Base-by-base conservation (phyloP, 345 rosid species). In the Citrus sp. region DNA sequence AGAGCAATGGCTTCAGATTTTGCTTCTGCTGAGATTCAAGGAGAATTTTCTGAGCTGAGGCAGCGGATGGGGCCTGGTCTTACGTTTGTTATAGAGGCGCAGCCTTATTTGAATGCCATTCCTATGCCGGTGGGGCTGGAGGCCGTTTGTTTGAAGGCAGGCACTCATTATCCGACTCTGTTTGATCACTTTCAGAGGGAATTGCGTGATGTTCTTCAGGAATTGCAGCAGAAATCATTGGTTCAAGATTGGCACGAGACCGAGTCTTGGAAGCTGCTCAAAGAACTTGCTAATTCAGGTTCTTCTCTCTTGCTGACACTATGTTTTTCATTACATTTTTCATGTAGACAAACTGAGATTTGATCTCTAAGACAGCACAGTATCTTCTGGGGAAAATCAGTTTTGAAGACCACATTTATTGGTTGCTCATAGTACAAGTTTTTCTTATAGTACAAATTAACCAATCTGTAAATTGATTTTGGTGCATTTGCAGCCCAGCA, bases 111-210 rank as follows among this genome's bases (percentile, higher is more conserved):
- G 68, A 95, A 87, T 79, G 93, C 94, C 14, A 72, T 89, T 81
- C 97, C 99, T 6, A 93, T 95, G 88, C 99, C 99, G 25, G 74
- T 87, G 12, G 97, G 99, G 6, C 73, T 88, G 18, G 98, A 95
- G 79, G 93, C 93, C 28, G 73, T 90, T 77, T 92, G 99, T 83
- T 86, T 95, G 81, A 95, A 95, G 83, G 93, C 94, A 49, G 88
- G 92, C 74, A 89, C 97, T 10, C 97, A 95, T 85, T 95, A 93
- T 75, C 94, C 99, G 1, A 93, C 98, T 4, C 84, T 95, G 19
- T 93, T 95, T 60, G 99, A 95, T 88, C 87, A 95, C 80, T 95
- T 95, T 87, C 98, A 95, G 88, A 86, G 98, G 70, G 98, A 95
- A 84, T 60, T 95, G 84, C 86, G 94, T 7, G 92, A 91, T 68